These are phyloP conservation scores for Shiraia bambusicola DNA, from an alignment of 2,329 filamentous ascomycete genomes.

Conservation along the genomic window DNA sequence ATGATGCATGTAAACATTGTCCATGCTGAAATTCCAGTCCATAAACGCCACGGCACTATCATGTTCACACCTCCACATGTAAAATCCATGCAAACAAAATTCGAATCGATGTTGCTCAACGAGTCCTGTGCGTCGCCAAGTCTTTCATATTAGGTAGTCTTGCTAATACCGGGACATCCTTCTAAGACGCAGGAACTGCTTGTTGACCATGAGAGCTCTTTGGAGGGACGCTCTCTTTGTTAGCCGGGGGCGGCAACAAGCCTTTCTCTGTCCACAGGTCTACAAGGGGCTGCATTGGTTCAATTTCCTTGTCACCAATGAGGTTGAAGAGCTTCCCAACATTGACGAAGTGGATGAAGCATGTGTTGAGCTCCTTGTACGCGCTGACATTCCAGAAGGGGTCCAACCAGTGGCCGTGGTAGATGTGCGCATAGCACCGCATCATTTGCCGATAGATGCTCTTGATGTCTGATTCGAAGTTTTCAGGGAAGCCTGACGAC, in stretches of 20 bases:
- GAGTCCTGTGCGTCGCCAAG: too few species aligned
- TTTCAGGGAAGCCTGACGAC: constrained; percentile 67
- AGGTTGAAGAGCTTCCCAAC: constrained; percentile 75
- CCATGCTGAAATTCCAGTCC: background rate
- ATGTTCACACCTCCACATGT: constrained; percentile 2
- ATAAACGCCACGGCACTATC: constrained; percentile 12
- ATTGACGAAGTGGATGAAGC: constrained; percentile 57
- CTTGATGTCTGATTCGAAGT: constrained; percentile 74
- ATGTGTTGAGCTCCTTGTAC: constrained; percentile 56
- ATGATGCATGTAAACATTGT: background rate
- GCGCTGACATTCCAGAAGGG: constrained; percentile 53
- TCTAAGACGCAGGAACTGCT: constrained; percentile 15
- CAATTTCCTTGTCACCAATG: constrained; percentile 83
- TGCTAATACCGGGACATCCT: background rate
- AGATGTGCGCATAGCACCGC: constrained; percentile 56
- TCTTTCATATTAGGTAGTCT: background rate
- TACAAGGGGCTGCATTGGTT: constrained; percentile 93
- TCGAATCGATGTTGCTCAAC: too few species aligned
- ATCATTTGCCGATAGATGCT: constrained; percentile 59
- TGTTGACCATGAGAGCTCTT: constrained; percentile 21
- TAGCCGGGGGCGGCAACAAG: constrained; percentile 63
- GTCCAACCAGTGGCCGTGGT: constrained; percentile 55
- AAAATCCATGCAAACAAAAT: too few species aligned
- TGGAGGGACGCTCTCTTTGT: constrained; percentile 24
- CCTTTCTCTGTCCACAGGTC: constrained; percentile 90